Evolutionary conservation across 2,329 filamentous ascomycete genomes (phyloP).

Genomic region (Gaeumannomyces tritici): DNA sequence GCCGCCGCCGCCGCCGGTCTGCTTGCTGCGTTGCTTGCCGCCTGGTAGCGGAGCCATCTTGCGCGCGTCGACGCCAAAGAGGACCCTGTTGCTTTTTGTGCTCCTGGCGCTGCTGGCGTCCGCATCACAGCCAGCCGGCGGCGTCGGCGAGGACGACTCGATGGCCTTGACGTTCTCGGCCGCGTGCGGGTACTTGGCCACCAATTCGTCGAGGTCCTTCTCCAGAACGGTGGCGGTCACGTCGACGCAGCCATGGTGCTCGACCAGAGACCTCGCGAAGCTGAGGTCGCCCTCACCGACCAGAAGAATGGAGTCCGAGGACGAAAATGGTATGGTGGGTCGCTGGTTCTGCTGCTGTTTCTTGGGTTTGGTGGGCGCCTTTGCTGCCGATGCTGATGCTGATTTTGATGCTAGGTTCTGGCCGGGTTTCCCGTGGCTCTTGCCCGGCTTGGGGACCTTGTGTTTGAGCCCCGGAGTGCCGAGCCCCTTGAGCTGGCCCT

Average conservation of each 20-base stretch:
- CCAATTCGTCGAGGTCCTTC: conserved; percentile 42
- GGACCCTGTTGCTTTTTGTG: conserved; percentile 25
- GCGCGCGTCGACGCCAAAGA: conserved; percentile 59
- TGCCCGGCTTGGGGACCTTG: not conserved
- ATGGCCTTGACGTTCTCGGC: conserved; percentile 47
- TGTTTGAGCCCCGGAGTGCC: not conserved
- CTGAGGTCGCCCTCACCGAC: conserved; percentile 76
- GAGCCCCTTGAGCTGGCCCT: not conserved
- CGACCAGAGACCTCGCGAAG: conserved; percentile 59
- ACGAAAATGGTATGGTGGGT: conserved; percentile 57
- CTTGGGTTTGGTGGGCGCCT: not conserved
- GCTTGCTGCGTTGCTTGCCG: conserved; percentile 5
- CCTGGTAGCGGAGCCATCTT: conserved; percentile 41
- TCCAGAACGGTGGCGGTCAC: conserved; percentile 65
- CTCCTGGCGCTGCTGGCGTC: conserved; percentile 7
- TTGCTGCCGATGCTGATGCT: not conserved
- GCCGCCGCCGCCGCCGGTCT: conserved; percentile 12
- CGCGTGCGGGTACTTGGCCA: conserved; percentile 66
- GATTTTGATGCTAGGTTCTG: not conserved
- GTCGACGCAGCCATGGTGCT: conserved; percentile 55
- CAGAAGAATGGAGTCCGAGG: conserved; percentile 61
- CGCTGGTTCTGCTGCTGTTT: not conserved
- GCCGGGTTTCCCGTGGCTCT: not conserved
- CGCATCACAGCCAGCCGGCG: too few species aligned
- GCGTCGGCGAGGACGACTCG: conserved; percentile 12